These are phyloP conservation scores for Ustilago crameri DNA, from an alignment of 1,284 basidiomycete genomes.

Conservation along the genomic window DNA sequence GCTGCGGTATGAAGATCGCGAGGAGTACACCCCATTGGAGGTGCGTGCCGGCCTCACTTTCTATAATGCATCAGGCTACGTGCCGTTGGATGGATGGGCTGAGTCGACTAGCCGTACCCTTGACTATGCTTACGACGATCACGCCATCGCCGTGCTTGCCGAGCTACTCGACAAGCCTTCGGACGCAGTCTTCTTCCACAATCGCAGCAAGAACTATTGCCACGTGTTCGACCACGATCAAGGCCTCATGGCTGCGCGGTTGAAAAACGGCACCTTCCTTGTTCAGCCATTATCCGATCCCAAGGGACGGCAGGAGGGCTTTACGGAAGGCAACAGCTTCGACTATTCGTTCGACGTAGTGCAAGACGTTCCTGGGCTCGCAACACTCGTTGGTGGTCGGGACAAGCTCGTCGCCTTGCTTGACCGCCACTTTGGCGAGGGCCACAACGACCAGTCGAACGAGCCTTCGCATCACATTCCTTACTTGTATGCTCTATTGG, in stretches of 20 bases:
- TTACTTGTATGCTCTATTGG: constrained; percentile 80
- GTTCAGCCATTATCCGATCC: constrained; percentile 52
- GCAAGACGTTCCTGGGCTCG: constrained; percentile 75
- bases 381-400: constrained; percentile 76
- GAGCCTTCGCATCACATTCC: constrained; percentile 85
- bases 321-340: constrained; percentile 82
- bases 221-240: constrained; percentile 78
- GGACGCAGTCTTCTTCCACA: constrained; percentile 73
- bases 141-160: constrained; percentile 77
- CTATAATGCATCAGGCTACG: constrained; percentile 78
- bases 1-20: constrained; percentile 75
- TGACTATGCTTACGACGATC: constrained; percentile 81
- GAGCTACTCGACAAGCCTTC: constrained; percentile 71
- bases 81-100: constrained; percentile 76
- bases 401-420: constrained; percentile 76
- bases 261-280: constrained; percentile 72
- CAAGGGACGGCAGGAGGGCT: constrained; percentile 79
- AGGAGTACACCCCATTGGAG: constrained; percentile 75
- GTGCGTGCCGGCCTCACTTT: constrained; percentile 80
- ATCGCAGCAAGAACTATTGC: constrained; percentile 74
- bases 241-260: constrained; percentile 83
- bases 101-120: constrained; percentile 66
- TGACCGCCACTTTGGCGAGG: constrained; percentile 81
- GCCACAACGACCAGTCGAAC: constrained; percentile 84
- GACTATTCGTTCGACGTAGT: constrained; percentile 52